Conservation (phyloP, 169 alveolate genomes). For the Cryptosporidium ryanae region DNA sequence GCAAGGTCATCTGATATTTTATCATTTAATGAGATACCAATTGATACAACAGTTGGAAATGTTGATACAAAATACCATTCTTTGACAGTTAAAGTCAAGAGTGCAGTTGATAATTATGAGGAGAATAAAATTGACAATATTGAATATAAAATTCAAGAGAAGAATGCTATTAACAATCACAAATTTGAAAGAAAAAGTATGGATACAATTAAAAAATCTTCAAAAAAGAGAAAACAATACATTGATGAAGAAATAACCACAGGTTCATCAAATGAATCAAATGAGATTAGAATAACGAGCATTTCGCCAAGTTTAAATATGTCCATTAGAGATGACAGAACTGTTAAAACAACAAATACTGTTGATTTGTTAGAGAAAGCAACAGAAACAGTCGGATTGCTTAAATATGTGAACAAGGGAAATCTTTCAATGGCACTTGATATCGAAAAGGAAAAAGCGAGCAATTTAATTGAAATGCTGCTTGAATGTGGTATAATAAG, state of each 20-base stretch:
- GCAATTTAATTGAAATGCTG: slow-evolving; percentile 37
- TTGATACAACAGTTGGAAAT: slow-evolving; percentile 81
- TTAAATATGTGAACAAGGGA: slow-evolving; percentile 52
- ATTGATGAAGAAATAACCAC: slow-evolving; percentile 19
- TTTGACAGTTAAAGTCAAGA: slow-evolving; percentile 78
- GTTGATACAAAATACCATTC: slow-evolving; percentile 79
- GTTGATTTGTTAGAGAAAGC: slow-evolving; percentile 51
- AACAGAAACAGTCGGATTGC: slow-evolving; percentile 53
- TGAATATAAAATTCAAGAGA: not conserved
- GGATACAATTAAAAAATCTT: not conserved
- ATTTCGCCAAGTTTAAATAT: not conserved
- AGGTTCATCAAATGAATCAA: slow-evolving; percentile 10
- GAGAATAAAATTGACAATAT: not conserved
- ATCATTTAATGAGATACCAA: slow-evolving; percentile 75
- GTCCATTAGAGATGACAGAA: slow-evolving; percentile 38
- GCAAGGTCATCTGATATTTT: slow-evolving; percentile 79
- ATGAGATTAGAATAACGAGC: not conserved
- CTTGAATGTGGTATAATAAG: slow-evolving; percentile 33
- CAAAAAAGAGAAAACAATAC: slow-evolving; percentile 13
- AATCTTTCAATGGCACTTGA: slow-evolving; percentile 75
- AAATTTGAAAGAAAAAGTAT: slow-evolving; percentile 5
- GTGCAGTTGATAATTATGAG: slow-evolving; percentile 73
- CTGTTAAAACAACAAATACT: slow-evolving; percentile 38
- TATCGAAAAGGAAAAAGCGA: slow-evolving; percentile 63
- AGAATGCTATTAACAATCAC: not conserved